Base-by-base conservation (phyloP, 441 rosid species). In the Pelargonium cotyledonis region DNA sequence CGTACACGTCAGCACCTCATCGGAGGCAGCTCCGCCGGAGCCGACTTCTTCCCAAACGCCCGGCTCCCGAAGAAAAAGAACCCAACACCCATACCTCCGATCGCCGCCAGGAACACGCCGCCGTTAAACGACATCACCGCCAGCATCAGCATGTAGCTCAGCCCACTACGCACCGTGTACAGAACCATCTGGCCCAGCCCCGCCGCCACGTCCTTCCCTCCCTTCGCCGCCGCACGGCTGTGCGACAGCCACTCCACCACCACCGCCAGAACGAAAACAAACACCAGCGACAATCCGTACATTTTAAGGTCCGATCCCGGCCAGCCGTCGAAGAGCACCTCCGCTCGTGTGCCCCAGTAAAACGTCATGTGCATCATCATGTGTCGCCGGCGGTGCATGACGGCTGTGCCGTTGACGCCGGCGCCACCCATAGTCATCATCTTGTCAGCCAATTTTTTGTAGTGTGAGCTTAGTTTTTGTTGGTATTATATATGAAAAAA, bases 301-400 rank as follows among this genome's bases (percentile, higher is more conserved):
- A 86, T 90, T 40, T 73, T 78, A 1, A 80, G 47, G 75, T 69
- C 76, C 6, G 80, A 72, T 44, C 85, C 94, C 4, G 95, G 98
- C 98, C 98, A 92, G 11, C 90, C 85, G 3, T 75, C 29, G 82
- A 92, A 92, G 61, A 90, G 90, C 70, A 92, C 57, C 68, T 77
- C 72, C 0, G 87, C 60, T 35, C 55, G 79, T 69, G 86, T 80
- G 26, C 96, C 92, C 98, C 98, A 92, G 67, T 51, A 84, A 77
- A 92, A 88, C 23, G 82, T 44, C 80, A 61, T 79, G 68, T 80
- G 95, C 63, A 64, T 8, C 53, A 67, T 23, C 23, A 68, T 2
- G 7, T 58, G 77, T 18, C 69, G 77, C 68, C 63, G 83, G 16
- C 69, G 65, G 70, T 73, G 83, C 49, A 73, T 1, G 6, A 76